phyloP scores from a whole-genome alignment of 495 filamentous ascomycete species.

The Chaetomidium leptoderma region DNA sequence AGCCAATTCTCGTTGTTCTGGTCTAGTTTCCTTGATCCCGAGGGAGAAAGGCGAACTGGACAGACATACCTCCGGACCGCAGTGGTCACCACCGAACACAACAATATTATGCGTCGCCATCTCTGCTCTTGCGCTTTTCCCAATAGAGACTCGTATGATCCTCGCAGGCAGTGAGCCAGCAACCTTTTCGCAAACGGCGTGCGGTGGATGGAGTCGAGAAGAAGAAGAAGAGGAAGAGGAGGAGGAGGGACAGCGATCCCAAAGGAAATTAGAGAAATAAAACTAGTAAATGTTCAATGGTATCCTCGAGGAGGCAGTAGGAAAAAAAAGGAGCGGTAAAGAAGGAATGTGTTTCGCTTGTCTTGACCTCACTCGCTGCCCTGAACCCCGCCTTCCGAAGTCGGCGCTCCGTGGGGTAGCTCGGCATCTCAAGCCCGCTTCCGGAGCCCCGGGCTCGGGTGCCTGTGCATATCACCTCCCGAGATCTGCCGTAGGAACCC shows the following conservation, averaged over 20 bases:
- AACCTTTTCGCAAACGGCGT: not conserved
- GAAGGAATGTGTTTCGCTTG: constrained; percentile 17
- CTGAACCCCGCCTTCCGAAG: constrained; percentile 33
- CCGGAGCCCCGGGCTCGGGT: constrained; percentile 10
- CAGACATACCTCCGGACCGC: constrained; percentile 94
- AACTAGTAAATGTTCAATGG: not conserved
- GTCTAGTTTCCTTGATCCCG: not conserved
- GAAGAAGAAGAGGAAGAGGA: not conserved
- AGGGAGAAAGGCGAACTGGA: too few relatives aligned
- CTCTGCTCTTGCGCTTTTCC: too few relatives aligned
- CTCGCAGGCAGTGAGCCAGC: not conserved
- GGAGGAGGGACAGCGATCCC: not conserved
- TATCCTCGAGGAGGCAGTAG: not conserved
- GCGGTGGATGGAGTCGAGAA: not conserved
- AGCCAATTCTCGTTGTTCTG: not conserved
- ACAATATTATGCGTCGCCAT: constrained; percentile 57
- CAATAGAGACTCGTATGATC: too few relatives aligned
- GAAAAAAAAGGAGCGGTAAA: not conserved
- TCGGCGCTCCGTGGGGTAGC: constrained; percentile 21
- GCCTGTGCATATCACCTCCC: not conserved
- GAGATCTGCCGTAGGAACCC: not conserved
- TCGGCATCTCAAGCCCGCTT: constrained; percentile 4
- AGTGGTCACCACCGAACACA: constrained; percentile 85
- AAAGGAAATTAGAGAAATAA: not conserved
- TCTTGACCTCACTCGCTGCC: constrained; percentile 16